Base-by-base conservation (phyloP, 2,329 filamentous ascomycete species). In the Alternaria tenuissima region DNA sequence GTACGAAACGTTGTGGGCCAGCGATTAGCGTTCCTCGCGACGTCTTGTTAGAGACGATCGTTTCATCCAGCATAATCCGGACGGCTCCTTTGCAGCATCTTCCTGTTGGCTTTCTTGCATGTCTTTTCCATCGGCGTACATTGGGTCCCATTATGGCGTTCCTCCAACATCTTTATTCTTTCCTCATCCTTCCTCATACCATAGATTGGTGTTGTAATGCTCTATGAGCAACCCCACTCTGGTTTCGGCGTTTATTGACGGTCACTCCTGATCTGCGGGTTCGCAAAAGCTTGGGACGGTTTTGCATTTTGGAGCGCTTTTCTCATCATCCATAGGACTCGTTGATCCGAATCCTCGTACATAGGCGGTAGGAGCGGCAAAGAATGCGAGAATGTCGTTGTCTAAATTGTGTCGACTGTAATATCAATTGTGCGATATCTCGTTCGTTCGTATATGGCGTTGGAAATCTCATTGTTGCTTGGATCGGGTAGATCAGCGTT, bases 71-170 rank as follows among this genome's bases (percentile, higher is more conserved):
- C 72, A 73, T 68, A 61, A 61, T 67, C 62, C 52, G 68, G 69
- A 73, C 54, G 74, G 72, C 65, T 67, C 56, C 38, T 46, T 70
- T 71, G 61, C 69, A 71, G 76, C 75, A 78, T 78, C 77, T 76
- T 55, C 63, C 69, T 48, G 67, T 68, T 59, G 65, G 62, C 65
- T 59, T 69, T 75, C 57, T 69, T 73, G 71, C 70, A 70, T 76
- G 67, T 75, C 61, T 63, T 70, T 68, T 63, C 63, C 62, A 56
- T 44, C 54, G 72, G 73, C 65, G 74, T 73, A 72, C 55, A 47
- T 49, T 55, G 42, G 60, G 64, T 53, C 66, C 44, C 22, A 62
- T 26, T 53, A 63, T 42, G 72, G 69, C 62, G 65, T 70, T 70
- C 59, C 59, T 51, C 38, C 57, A 55, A 59, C 69, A 61, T 70